Evolutionary conservation across 2,329 filamentous ascomycete species (phyloP), one percentile per base, ranked within the genome.

Genomic region (Aspergillus sp.): DNA sequence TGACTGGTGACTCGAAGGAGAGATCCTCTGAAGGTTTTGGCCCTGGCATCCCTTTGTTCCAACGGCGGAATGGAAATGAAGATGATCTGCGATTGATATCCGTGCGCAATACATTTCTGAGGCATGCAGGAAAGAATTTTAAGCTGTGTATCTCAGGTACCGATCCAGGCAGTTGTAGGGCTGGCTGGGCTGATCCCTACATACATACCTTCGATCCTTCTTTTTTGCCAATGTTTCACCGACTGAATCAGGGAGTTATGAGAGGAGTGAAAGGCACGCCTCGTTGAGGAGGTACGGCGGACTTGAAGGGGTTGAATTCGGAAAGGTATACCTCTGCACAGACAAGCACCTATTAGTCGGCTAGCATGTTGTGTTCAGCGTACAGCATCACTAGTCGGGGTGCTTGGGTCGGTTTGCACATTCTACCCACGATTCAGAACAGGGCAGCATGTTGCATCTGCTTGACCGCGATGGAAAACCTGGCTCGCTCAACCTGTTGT

Each of bases 41-140:
- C 30, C 47, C 38, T 45, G 47, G 38, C 25, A 57, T 61, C 57
- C 57, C 54, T 60, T 60, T 57, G 50, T 49, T 47, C 54, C 30
- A 38, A 56, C 34, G 43, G n/a, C 41, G 41, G 45, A 30, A 25
- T 41, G 9, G 30, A 43, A 41, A 54, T 19, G 38, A 46, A 13
- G 48, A 38, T 23, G 49, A 61, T 57, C 54, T 15, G 47, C 48
- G 47, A 63, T 51, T 63, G 60, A 46, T 58, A 66, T 64, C 66
- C 65, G 66, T 66, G 66, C 67, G 64, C 64, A 58, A 62, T 43
- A 53, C 61, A 61, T 64, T 61, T 61, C 22, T 19, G 49, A 61
- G 54, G 54, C 62, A 63, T 64, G 62, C 54, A 61, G 43, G 46
- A 51, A 62, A 56, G 63, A 64, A 60, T 65, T 23, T 28, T 31